Conservation (phyloP, 1,139 yeast genomes). For the Martiniozyma asiatica region DNA sequence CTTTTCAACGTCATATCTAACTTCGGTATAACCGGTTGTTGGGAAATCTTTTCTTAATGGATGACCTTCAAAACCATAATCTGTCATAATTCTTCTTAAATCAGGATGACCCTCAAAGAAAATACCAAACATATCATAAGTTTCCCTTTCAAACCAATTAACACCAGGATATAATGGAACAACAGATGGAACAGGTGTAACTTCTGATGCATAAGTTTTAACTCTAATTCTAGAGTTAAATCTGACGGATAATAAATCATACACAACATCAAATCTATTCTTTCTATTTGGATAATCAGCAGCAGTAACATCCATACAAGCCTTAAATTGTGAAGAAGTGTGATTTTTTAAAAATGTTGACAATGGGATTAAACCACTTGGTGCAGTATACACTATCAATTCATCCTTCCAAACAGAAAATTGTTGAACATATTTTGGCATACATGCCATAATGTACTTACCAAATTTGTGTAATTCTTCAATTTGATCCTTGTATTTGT, state of each 20-base stretch:
- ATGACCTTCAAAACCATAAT: slow-evolving; percentile 87
- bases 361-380: slow-evolving; percentile 61
- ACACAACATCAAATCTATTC: slow-evolving; percentile 79
- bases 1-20: slow-evolving; percentile 83
- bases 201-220: slow-evolving; percentile 80
- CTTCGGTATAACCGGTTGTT: slow-evolving; percentile 82
- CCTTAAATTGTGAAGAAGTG: slow-evolving; percentile 69
- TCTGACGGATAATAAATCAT: slow-evolving; percentile 69
- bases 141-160: slow-evolving; percentile 86
- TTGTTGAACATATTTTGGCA: slow-evolving; percentile 77
- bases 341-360: slow-evolving; percentile 63
- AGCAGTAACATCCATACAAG: slow-evolving; percentile 73
- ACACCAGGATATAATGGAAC: slow-evolving; percentile 66
- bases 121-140: slow-evolving; percentile 76
- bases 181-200: slow-evolving; percentile 69
- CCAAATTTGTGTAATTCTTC: slow-evolving; percentile 82
- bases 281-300: slow-evolving; percentile 80
- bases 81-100: slow-evolving; percentile 81
- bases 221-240: slow-evolving; percentile 83
- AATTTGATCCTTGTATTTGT: slow-evolving; percentile 51
- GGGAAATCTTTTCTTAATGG: slow-evolving; percentile 92
- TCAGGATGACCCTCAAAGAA: slow-evolving; percentile 87
- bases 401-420: slow-evolving; percentile 90
- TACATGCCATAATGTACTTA: slow-evolving; percentile 59
- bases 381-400: slow-evolving; percentile 65